Evolutionary conservation across 768 basidiomycete species (phyloP), one percentile per base, ranked within the genome.

Genomic region (Collybiopsis luxurians): DNA sequence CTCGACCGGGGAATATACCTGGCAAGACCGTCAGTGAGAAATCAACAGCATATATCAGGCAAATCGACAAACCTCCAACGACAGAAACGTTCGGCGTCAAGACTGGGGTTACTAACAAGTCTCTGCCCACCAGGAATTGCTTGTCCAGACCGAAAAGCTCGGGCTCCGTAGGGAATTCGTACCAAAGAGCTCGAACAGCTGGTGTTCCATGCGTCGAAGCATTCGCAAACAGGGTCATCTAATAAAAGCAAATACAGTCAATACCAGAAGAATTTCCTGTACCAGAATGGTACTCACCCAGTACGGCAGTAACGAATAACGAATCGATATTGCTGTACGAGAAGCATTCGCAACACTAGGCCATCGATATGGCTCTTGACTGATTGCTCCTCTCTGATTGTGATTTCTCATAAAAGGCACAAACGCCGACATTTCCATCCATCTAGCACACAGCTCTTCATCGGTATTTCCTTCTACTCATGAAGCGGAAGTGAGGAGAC

Each of bases 401-500:
- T 92, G 91, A 67, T 92, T 93, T 51, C 90, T 76, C 68, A 83
- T 91, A 76, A 93, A 93, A 4, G 90, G 90, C 27, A 80, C 79
- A 67, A 92, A 92, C 1, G 90, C 90, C 3, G 87, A 78, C n/a
- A 92, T 78, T 67, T 87, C 85, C 89, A 90, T 91, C 91, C 91
- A 93, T 17, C 91, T 80, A 59, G 85, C 86, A 70, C 89, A 89
- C 10, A 93, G 77, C 66, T 92, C 89, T 68, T 92, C 90, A 61
- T 90, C 82, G 7, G 86, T 85, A 67, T 92, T 90, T 2, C 74
- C 81, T 58, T 75, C 65, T 67, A n/a, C n/a, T n/a, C n/a, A n/a
- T n/a, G n/a, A n/a, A n/a, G 47, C 36, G 34, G 5, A 5, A 43
- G 57, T 55, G 50, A 34, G 31, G 13, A 6, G 31, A 34, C 13